Base-by-base conservation (phyloP, 2,329 filamentous ascomycete genomes). In the Xylariales sp. region DNA sequence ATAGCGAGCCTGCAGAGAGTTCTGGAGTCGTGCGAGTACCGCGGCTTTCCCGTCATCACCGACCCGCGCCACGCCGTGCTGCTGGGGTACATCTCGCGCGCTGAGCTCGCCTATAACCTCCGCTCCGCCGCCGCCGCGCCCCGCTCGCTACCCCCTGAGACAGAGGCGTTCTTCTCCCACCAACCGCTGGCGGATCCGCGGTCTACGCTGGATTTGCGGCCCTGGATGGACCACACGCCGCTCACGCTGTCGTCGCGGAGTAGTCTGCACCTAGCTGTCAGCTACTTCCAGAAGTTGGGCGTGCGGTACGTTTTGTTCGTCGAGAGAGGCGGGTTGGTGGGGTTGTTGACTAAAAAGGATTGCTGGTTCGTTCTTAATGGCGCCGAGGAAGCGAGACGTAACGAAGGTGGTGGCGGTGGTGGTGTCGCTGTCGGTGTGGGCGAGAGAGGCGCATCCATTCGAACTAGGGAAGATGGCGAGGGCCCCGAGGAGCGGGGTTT, bases 161-260 rank as follows among this genome's bases (percentile, higher is more conserved):
- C 89, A 0, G 86, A 91, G 58, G 84, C 84, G 31, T 89, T 86
- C 64, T 96, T 98, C 65, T 76, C 80, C 1, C 87, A 94, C 58
- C 86, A 90, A 56, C 83, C 86, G 3, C 80, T 91, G 40, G 84
- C 85, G 1, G 88, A 95, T 55, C 85, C 87, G 1, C 71, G 76
- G 15, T 75, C 80, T 12, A 89, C 84, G 1, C 79, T 98, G 28
- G 93, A 98, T 64, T 74, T 98, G 9, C 75, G 91, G 6, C 90
- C 90, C 3, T 98, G 93, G 93, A 96, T 98, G 89, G 93, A 98
- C 62, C 91, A 96, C 63, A 98, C 93, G 0, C 93, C 93, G 1
- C 86, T 98, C 34, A 97, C 93, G 1, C 73, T 97, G 14, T 86
- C 88, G 31, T 82, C 80, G 16, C 78, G 82, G 48, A 82, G 82